These are phyloP conservation scores for Pholiota adiposa DNA, from an alignment of 1,284 basidiomycete species.

Conservation along the genomic window DNA sequence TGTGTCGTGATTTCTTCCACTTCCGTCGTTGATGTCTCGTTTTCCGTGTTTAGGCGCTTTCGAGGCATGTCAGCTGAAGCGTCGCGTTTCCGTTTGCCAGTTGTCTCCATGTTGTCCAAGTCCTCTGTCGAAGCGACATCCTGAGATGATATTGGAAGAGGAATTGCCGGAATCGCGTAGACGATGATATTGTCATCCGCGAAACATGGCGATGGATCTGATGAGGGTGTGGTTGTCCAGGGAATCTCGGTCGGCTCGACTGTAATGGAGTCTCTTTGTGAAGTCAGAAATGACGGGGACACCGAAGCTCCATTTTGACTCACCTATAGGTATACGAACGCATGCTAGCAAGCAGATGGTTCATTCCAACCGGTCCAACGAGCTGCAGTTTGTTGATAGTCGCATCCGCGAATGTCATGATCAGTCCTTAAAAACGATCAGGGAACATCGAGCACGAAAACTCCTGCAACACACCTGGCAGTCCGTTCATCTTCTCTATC, in stretches of 20 bases:
- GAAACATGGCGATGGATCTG: constrained; percentile 48
- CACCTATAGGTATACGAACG: constrained; percentile 67
- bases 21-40: constrained; percentile 8
- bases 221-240: constrained; percentile 26
- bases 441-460: neutral
- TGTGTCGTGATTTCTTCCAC: constrained; percentile 30
- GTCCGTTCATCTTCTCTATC: constrained; percentile 64
- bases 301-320: constrained; percentile 2
- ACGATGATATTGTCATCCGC: constrained; percentile 68
- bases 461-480: constrained; percentile 60
- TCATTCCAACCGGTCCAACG: constrained; percentile 73
- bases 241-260: constrained; percentile 54
- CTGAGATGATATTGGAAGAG: constrained; percentile 17
- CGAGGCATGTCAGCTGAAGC: constrained; percentile 35
- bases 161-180: constrained; percentile 62
- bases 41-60: constrained; percentile 31
- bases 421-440: constrained; percentile 52
- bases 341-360: constrained; percentile 76
- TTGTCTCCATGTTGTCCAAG: constrained; percentile 9
- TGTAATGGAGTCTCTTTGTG: constrained; percentile 49
- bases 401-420: constrained; percentile 85
- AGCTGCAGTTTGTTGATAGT: constrained; percentile 62
- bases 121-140: neutral
- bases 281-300: constrained; percentile 6
- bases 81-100: constrained; percentile 53